Evolutionary conservation across 805 yeast genomes (phyloP), one percentile per base, ranked within the genome.

Genomic region (Debaryomyces castellii): DNA sequence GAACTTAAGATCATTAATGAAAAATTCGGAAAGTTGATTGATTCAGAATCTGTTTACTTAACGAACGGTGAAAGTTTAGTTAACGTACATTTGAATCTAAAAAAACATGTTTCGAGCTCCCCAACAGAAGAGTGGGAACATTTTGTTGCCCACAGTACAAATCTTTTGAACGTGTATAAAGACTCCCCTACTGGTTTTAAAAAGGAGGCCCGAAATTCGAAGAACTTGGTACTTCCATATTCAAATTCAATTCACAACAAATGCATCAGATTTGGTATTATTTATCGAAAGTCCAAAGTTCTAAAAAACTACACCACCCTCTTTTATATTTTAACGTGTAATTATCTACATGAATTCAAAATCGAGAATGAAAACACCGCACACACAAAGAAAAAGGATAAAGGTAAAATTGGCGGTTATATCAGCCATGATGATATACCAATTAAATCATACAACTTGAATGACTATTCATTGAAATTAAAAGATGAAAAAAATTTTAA

Each of bases 81-180:
- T 48, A 63, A 52, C 46, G 49, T 63, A 38, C 64, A 54, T 27
- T 53, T 52, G 34, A 58, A 58, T 12, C 51, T 69, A 38, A 62
- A 58, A 44, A 48, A 51, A 37, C 57, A 62, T 40, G 52, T 68
- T 9, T 48, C 64, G n/a, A 38, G 51, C 5, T 55, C 64, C 35
- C 49, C 69, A 4, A 57, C 46, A 33, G 25, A 50, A 23, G 74
- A 71, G 41, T 72, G 76, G 76, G 71, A 66, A 44, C 55, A 59
- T 45, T 72, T 70, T 46, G 60, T 71, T 45, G 48, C 64, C 1
- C 56, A 59, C 47, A 72, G 69, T 49, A 57, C 78, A 37, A 82
- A 84, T 62, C 87, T 89, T 58, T 76, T 89, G 44, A 82, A 84
- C 54, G 46, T 51, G 11, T 58, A 53, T 45, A 41, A 40, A 32